Evolutionary conservation across 495 filamentous ascomycete genomes (phyloP).

Genomic region (Lepidopterella palustris): DNA sequence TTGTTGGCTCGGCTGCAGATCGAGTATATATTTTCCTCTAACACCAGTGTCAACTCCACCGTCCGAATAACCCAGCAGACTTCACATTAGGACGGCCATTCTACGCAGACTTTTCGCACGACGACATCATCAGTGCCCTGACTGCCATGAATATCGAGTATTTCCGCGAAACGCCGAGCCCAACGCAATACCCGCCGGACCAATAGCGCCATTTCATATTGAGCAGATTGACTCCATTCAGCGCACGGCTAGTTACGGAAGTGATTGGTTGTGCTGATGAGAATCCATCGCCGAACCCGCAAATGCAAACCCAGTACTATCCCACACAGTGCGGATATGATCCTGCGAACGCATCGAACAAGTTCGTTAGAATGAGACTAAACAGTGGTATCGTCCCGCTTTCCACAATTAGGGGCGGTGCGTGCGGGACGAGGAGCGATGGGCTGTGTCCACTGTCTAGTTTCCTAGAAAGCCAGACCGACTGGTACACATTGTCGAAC

Average conservation of each 20-base stretch:
- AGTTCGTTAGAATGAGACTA: slow-evolving; percentile 39
- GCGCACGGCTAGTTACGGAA: slow-evolving; percentile 36
- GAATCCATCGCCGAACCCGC: slow-evolving; percentile 27
- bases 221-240: slow-evolving; percentile 37
- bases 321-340: slow-evolving; percentile 37
- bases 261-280: slow-evolving; percentile 34
- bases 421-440: slow-evolving; percentile 32
- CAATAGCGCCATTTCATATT: slow-evolving; percentile 35
- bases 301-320: slow-evolving; percentile 30
- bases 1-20: slow-evolving; percentile 36
- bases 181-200: slow-evolving; percentile 34
- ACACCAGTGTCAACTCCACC: slow-evolving; percentile 39
- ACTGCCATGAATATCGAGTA: slow-evolving; percentile 42
- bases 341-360: slow-evolving; percentile 33
- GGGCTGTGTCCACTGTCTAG: slow-evolving; percentile 33
- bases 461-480: slow-evolving; percentile 33
- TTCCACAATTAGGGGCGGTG: slow-evolving; percentile 35
- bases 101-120: no score
- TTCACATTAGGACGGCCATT: no score
- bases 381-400: slow-evolving; percentile 40
- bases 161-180: slow-evolving; percentile 32
- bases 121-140: slow-evolving; percentile 44
- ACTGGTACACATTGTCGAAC: slow-evolving; percentile 29
- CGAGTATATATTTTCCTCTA: slow-evolving; percentile 33
- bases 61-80: slow-evolving; percentile 41